Base-by-base conservation (phyloP, 352 stramenopile genomes). In the Halophytophthora polymorphica region DNA sequence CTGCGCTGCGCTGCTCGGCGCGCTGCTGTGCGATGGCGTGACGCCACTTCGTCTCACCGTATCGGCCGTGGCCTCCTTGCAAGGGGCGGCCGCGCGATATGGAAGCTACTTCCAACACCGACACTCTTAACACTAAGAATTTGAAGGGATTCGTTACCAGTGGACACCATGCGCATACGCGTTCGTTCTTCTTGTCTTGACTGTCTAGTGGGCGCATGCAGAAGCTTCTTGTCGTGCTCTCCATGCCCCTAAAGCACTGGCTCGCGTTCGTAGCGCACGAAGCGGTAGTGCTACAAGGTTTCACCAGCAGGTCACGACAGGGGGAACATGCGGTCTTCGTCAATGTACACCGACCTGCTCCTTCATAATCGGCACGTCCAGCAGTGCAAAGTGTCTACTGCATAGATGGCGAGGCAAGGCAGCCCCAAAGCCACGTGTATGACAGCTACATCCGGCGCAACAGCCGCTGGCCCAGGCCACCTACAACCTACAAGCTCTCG, bases 71-170 rank as follows among this genome's bases (percentile, higher is more conserved):
- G 8, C 25, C 8, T 31, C 25, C 8, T 31, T 8, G 25, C 25
- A 8, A 31, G 25, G 8, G 25, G 25, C 4, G 25, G 25, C 12
- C 41, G 15, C 43, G 39, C 41, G 33, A 45, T 49, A 61, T 65
- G 63, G 63, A 72, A 72, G 63, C 63, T 69, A 28, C 53, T 50
- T 71, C 68, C 61, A 57, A 66, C 58, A 53, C 34, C 37, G 47
- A 69, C 50, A 45, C 60, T 67, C 54, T 53, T 66, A 69, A 71
- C 63, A 31, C 25, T 31, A 31, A 31, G 25, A 68, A 58, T 66
- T 67, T 71, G 53, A 76, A 76, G 66, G 69, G 62, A 78, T 65
- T 64, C 41, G 55, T 67, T 60, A 65, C 43, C 58, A 65, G 31
- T 40, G 49, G 58, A 31, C 25, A 31, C 25, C 8, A 4, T 31